Evolutionary conservation across 345 rosid species (phyloP).

Genomic region (Kernera saxatilis): DNA sequence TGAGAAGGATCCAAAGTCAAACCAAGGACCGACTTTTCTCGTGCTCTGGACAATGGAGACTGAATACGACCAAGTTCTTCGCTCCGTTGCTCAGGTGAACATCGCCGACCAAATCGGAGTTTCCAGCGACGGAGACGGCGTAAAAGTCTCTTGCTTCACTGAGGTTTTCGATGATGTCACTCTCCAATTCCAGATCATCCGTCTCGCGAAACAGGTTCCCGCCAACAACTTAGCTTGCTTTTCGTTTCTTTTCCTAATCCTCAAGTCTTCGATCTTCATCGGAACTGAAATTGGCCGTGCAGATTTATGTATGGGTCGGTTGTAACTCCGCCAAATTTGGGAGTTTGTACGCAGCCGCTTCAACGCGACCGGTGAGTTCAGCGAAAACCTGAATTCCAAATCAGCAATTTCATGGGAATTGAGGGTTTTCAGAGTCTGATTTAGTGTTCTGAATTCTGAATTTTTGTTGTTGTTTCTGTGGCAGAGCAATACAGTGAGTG

Average conservation of each 20-base stretch:
- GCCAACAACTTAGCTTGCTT: not conserved
- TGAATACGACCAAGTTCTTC: conserved; percentile 21
- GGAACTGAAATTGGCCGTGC: not conserved
- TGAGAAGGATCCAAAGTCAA: too few species aligned
- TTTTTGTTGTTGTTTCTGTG: not conserved
- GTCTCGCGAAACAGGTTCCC: conserved; percentile 60
- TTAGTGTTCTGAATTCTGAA: not conserved
- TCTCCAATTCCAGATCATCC: conserved; percentile 72
- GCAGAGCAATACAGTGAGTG: conserved; percentile 68
- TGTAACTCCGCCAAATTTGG: conserved; percentile 72
- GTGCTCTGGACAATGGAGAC: conserved; percentile 13
- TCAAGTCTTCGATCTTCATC: conserved; percentile 1
- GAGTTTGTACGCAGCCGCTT: conserved; percentile 72
- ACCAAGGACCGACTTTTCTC: not conserved
- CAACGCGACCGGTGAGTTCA: conserved; percentile 51
- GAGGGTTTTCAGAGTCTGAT: not conserved
- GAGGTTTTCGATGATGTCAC: conserved; percentile 62
- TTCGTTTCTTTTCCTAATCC: not conserved
- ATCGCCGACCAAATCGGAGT: conserved; percentile 2
- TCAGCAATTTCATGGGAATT: not conserved
- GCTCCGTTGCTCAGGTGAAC: conserved; percentile 20
- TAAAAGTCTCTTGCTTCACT: conserved; percentile 53
- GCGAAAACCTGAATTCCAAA: not conserved
- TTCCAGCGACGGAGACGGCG: conserved; percentile 9
- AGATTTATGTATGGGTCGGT: conserved; percentile 88